Evolutionary conservation across 805 yeast species (phyloP).

Genomic region (Maudiozyma saulgeensis): DNA sequence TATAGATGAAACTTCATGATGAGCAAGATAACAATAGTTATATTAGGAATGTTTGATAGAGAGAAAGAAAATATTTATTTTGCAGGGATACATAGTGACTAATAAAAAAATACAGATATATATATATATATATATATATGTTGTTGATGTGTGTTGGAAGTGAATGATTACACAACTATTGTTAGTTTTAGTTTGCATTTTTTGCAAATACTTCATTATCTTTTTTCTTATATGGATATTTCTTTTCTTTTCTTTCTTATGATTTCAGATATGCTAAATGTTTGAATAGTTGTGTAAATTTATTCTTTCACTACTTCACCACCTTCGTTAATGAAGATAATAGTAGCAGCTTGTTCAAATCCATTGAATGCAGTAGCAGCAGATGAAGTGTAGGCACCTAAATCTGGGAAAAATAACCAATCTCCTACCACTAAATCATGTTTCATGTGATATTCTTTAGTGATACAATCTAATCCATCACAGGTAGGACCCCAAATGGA

Average conservation of each 20-base stretch:
- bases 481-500: constrained; percentile 99
- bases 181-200: no score
- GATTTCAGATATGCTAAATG: neutral
- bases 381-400: constrained; percentile 89
- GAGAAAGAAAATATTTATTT: no score
- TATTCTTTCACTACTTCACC: constrained; percentile 5
- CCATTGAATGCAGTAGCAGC: constrained; percentile 95
- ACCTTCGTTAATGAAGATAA: constrained; percentile 50
- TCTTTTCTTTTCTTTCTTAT: neutral
- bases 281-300: neutral
- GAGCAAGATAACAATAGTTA: no score
- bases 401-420: constrained; percentile 75
- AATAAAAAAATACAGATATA: no score
- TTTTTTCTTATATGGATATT: neutral
- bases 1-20: no score
- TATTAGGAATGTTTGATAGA: no score
- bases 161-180: no score
- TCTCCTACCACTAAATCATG: constrained; percentile 71
- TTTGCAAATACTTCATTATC: no score
- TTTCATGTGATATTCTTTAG: constrained; percentile 42
- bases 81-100: no score
- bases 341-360: constrained; percentile 51
- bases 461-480: constrained; percentile 86
- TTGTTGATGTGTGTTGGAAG: no score
- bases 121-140: no score